phyloP scores from a whole-genome alignment of 805 yeast species.

The Barnettozyma salicaria region DNA sequence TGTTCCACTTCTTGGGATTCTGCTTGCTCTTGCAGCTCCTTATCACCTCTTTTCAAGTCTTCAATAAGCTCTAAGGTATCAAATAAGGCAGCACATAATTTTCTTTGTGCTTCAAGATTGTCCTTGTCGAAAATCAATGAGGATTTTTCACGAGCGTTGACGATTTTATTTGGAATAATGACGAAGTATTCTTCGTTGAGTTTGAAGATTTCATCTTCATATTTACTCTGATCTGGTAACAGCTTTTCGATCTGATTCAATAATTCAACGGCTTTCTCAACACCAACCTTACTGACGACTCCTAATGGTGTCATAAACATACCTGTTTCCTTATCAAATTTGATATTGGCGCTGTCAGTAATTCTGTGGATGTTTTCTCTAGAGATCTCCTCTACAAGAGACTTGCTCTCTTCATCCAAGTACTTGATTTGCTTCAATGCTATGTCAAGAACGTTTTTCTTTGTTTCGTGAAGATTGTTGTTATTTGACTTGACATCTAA shows the following conservation, averaged over 20 bases:
- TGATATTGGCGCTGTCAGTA: slow-evolving; percentile 4
- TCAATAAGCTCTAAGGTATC: slow-evolving; percentile 5
- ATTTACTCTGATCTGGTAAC: neutral
- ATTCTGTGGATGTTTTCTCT: slow-evolving; percentile 4
- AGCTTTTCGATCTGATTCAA: slow-evolving; percentile 5
- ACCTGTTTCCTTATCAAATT: slow-evolving; percentile 4
- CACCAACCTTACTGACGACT: slow-evolving; percentile 5
- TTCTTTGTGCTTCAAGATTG: slow-evolving; percentile 1
- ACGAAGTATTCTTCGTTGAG: slow-evolving; percentile 7
- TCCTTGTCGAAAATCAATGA: slow-evolving; percentile 1
- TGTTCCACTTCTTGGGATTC: slow-evolving; percentile 7
- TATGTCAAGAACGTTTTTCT: slow-evolving; percentile 5
- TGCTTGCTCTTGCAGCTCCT: slow-evolving; percentile 3
- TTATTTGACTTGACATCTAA: slow-evolving; percentile 2
- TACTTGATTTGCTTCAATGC: slow-evolving; percentile 7
- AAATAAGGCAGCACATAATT: slow-evolving; percentile 2
- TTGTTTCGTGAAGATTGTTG: neutral
- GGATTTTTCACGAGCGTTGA: slow-evolving; percentile 5
- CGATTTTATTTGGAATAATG: slow-evolving; percentile 6
- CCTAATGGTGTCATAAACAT: slow-evolving; percentile 4
- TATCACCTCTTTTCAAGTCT: slow-evolving; percentile 3
- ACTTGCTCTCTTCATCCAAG: slow-evolving; percentile 3
- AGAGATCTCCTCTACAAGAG: slow-evolving; percentile 3
- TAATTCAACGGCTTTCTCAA: slow-evolving; percentile 2
- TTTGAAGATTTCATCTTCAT: slow-evolving; percentile 1